A percentile compares a stretch with the other conserved stretches of the same genome.
phyloP scores from a whole-genome alignment of 1,139 yeast species.

The Protomyces inouyei region DNA sequence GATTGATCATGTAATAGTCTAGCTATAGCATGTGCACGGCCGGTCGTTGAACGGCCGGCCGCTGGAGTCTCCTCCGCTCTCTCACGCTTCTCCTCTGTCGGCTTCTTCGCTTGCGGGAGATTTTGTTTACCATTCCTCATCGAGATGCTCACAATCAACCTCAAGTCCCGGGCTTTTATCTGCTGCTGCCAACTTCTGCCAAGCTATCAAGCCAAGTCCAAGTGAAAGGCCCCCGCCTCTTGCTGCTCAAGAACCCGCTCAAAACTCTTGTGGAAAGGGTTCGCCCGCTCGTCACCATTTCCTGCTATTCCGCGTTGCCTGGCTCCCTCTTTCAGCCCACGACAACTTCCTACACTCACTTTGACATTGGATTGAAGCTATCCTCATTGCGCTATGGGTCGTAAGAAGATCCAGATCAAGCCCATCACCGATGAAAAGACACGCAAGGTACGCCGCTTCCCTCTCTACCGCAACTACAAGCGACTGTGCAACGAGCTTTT shows the following conservation, averaged over 20 bases:
- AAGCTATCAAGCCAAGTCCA: background rate
- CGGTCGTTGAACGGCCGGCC: background rate
- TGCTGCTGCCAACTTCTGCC: background rate
- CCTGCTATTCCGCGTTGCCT: too few species aligned
- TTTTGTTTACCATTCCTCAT: background rate
- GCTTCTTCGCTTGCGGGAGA: too few species aligned
- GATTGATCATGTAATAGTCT: background rate
- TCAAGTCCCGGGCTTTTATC: background rate
- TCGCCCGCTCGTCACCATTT: too few species aligned
- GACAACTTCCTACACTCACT: too few species aligned
- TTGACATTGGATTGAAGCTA: too few species aligned
- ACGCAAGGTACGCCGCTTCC: conserved; percentile 15
- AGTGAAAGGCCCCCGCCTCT: too few species aligned
- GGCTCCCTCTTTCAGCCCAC: too few species aligned
- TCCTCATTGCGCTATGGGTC: conserved; percentile 12
- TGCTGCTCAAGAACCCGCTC: too few species aligned
- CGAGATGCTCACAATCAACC: background rate
- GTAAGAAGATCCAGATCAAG: conserved; percentile 28
- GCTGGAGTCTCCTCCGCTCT: background rate
- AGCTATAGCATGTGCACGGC: background rate
- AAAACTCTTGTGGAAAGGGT: too few species aligned
- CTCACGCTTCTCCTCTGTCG: background rate
- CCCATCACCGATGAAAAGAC: conserved; percentile 25
- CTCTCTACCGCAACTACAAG: too few species aligned
- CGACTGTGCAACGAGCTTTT: background rate